Percentiles rank a stretch among this genome's conserved stretches.
Evolutionary conservation across 306 rosid genomes (phyloP).

Genomic region (Castanopsis chinensis): DNA sequence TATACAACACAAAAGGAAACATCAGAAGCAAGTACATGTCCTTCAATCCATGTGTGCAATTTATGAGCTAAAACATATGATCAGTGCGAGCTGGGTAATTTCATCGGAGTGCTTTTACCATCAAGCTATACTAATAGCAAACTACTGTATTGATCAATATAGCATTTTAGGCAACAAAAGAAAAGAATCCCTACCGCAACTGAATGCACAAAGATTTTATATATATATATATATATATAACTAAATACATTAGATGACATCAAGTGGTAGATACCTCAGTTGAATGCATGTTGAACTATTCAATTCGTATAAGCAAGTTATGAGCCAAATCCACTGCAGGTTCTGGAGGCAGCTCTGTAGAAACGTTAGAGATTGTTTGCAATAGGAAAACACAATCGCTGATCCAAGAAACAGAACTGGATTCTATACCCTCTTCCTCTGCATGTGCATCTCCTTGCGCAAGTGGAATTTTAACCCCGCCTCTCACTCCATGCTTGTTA

Average conservation of each 20-base stretch:
- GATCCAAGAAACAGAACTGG: slow-evolving; percentile 73
- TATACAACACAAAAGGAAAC: background rate
- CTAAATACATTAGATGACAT: background rate
- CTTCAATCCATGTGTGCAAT: background rate
- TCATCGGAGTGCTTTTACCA: background rate
- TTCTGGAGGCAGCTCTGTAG: slow-evolving; percentile 73
- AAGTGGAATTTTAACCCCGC: slow-evolving; percentile 39
- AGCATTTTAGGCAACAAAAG: slow-evolving; percentile 9
- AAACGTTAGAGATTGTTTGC: slow-evolving; percentile 88
- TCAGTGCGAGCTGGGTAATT: background rate
- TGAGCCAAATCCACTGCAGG: slow-evolving; percentile 85
- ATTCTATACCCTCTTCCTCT: slow-evolving; percentile 48
- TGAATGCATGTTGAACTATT: slow-evolving; percentile 79
- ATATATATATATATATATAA: too few species aligned
- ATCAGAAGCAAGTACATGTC: background rate
- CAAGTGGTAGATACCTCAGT: slow-evolving; percentile 64
- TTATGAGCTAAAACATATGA: background rate
- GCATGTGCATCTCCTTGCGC: slow-evolving; percentile 33
- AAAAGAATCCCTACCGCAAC: slow-evolving; percentile 6
- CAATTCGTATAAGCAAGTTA: slow-evolving; percentile 64
- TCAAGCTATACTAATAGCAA: slow-evolving; percentile 1
- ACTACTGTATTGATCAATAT: background rate
- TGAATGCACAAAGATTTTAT: background rate
- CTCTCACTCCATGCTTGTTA: slow-evolving; percentile 56
- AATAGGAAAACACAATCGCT: slow-evolving; percentile 86